Percentiles rank a stretch among this genome's conserved stretches.
Evolutionary conservation across 306 rosid species (phyloP).

Genomic region (Lithocarpus polystachyus): DNA sequence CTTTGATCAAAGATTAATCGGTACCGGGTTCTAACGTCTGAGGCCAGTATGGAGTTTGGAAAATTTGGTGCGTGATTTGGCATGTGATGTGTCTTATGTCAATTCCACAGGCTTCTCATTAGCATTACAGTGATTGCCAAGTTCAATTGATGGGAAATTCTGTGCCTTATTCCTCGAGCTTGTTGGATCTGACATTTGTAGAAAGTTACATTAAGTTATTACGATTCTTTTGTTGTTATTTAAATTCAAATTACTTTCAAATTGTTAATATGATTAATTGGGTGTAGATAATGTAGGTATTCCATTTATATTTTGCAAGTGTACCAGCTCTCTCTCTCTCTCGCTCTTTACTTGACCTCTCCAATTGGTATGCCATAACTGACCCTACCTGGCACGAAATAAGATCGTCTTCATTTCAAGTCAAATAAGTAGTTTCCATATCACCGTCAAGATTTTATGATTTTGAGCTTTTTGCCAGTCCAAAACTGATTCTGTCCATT

Average conservation of each 20-base stretch:
- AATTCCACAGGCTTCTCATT: background rate
- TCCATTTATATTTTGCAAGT: background rate
- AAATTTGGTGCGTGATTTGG: slow-evolving; percentile 12
- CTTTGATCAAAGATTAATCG: slow-evolving; percentile 30
- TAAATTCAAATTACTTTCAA: background rate
- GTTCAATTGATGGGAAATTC: background rate
- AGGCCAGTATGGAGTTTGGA: background rate
- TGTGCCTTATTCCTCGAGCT: background rate
- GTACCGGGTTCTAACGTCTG: slow-evolving; percentile 1
- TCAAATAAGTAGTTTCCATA: no score
- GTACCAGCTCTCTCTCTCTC: background rate
- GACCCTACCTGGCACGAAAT: no score
- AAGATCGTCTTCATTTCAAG: no score
- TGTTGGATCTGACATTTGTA: slow-evolving; percentile 10
- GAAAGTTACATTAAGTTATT: background rate
- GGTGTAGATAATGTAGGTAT: background rate
- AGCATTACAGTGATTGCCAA: background rate
- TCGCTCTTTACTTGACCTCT: background rate
- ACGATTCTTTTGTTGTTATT: background rate
- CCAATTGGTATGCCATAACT: background rate
- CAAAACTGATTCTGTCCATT: no score
- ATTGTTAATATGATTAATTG: background rate
- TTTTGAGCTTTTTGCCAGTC: no score
- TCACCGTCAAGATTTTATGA: no score
- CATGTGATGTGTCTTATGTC: background rate